Base-by-base conservation (phyloP, 768 basidiomycete species). In the Cytidiella melzeri region DNA sequence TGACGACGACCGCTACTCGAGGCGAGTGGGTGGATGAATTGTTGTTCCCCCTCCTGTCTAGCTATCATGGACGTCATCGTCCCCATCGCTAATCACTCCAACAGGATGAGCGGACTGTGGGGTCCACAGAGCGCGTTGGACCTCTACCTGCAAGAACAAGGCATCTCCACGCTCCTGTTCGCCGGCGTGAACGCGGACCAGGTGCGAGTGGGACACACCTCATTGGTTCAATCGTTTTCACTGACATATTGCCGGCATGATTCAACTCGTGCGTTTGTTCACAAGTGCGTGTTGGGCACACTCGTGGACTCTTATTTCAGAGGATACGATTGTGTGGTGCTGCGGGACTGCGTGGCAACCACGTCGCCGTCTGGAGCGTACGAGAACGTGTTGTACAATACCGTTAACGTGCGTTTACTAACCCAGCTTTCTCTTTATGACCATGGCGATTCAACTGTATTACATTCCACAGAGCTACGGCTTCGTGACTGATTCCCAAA, bases 121-220 rank as follows among this genome's bases (percentile, higher is more conserved):
- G 81, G 80, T 11, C 74, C 75, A 43, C 80, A 83, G 57, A 73
- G 73, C n/a, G 70, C 76, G 11, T 64, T 85, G 46, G 81, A 83
- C 57, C 62, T 83, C 30, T 83, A 79, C 59, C 72, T 84, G 37
- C 68, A 77, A 50, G 79, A 83, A 57, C 75, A 79, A 40, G 81
- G 83, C 34, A 74, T 84, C 50, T 79, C 69, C 9, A 82, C 79
- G 1, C 64, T 84, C 26, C 65, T 84, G 53, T 77, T 85, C 47
- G 74, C 77, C 25, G 83, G 82, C 25, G 83, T 84, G 15, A 84
- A 84, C 57, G 69, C 83, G 5, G 81, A 83, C 56, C 80, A 83
- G 74, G 83, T 80, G 12, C 12, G 42, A 43, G 21, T n/a, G n/a
- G n/a, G n/a, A n/a, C n/a, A n/a, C n/a, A n/a, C n/a, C n/a, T n/a